A percentile compares a stretch with the other conserved stretches of the same genome.
These are phyloP conservation scores for Suillus plorans DNA, from an alignment of 768 basidiomycete species.

Conservation along the genomic window DNA sequence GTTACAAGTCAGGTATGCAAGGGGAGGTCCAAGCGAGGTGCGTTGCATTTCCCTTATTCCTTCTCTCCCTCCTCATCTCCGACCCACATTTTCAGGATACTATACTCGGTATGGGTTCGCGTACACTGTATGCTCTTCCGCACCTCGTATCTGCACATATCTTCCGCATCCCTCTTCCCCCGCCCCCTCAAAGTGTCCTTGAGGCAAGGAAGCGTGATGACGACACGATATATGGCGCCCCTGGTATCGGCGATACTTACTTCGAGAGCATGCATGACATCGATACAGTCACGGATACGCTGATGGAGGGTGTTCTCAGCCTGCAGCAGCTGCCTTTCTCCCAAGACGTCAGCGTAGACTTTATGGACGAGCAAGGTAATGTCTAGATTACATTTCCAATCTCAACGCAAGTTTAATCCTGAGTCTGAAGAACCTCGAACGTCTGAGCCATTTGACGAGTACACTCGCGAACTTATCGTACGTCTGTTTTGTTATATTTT, in stretches of 20 bases:
- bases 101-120: conserved; percentile 43
- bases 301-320: not conserved
- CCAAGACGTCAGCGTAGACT: not conserved
- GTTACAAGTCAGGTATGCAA: conserved; percentile 40
- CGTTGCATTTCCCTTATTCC: conserved; percentile 13
- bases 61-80: not conserved
- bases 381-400: not conserved
- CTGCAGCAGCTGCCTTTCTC: not conserved
- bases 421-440: not conserved
- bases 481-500: not conserved
- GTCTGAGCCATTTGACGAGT: not conserved
- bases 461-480: conserved; percentile 3
- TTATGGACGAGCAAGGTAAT: not conserved
- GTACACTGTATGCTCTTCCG: conserved; percentile 39
- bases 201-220: not conserved
- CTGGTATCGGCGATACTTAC: not conserved
- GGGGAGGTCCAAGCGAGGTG: conserved; percentile 42
- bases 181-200: conserved; percentile 4
- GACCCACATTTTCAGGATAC: conserved; percentile 28
- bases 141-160: conserved; percentile 39
- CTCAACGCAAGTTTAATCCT: not conserved
- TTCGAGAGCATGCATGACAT: conserved; percentile 12
- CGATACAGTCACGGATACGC: conserved; percentile 15
- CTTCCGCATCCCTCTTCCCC: conserved; percentile 20
- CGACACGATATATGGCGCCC: conserved; percentile 7